Base-by-base conservation (phyloP, 2,329 filamentous ascomycete species). In the Aspergillus sp. region DNA sequence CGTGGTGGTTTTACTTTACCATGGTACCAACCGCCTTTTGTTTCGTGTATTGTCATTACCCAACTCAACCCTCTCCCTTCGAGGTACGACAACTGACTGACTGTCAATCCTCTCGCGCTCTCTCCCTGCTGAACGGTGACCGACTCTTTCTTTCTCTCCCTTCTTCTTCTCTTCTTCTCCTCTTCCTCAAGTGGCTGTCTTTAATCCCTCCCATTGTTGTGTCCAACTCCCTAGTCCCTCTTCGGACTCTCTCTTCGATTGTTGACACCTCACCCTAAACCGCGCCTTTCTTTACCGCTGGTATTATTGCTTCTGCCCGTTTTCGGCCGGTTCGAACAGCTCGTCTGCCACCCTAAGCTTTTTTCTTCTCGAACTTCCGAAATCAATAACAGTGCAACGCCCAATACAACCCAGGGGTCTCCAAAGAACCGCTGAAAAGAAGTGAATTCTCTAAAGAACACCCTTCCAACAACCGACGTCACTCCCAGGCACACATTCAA, bases 241-340 rank as follows among this genome's bases (percentile, higher is more conserved):
- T 38, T 38, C 16, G 13, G 34, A 48, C 34, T 48, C 25, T 40
- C 29, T 38, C 46, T 29, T 29, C 25, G 7, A 29, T 29, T 29
- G 25, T 29, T 29, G 25, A 29, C 25, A 29, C 25, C 25, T 29
- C 34, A 38, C 34, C 34, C 5, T 38, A 9, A 38, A 29, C 25
- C 46, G 25, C 46, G 46, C 32, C 34, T 48, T 49, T 49, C 38
- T 49, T 42, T 31, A 36, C 47, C 21, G 31, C 36, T 44, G 36
- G 36, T 52, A 16, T 43, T 47, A 51, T 36, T 47, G 19, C 46
- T 38, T 25, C 32, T 44, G 21, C 50, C 50, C 50, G 44, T 52
- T 52, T 44, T 47, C 50, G 44, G 50, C 42, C 40, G 36, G 29
- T 44, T 52, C 45, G 43, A 51, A 43, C 41, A 46, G 43, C 41